Percentiles rank a stretch among this genome's conserved stretches.
Conservation (phyloP, 768 basidiomycete species). For the Saitozyma sp. region DNA sequence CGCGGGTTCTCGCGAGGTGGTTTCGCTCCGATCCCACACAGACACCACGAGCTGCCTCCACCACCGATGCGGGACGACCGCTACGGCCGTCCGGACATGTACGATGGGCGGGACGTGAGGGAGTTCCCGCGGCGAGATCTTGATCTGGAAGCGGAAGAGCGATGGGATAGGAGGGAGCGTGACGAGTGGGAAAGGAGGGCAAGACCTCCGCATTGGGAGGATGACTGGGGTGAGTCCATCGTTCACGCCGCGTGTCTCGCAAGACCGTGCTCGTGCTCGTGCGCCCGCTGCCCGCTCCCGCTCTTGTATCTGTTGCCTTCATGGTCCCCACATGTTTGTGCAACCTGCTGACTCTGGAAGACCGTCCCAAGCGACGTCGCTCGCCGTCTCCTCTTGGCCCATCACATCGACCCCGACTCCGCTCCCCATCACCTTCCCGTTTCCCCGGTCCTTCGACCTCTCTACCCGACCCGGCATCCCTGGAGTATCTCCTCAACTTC, state of each 20-base stretch:
- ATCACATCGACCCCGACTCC: conserved; percentile 21
- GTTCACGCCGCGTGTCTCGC: not conserved
- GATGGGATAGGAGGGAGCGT: conserved; percentile 19
- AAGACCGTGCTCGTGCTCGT: no score
- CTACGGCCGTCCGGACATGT: conserved; percentile 1
- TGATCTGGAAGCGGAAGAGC: conserved; percentile 28
- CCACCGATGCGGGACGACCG: conserved; percentile 9
- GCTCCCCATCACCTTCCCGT: conserved; percentile 29
- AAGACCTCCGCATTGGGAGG: conserved; percentile 28
- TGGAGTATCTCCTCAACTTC: conserved; percentile 34
- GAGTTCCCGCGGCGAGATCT: conserved; percentile 30
- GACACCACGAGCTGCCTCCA: conserved; percentile 30
- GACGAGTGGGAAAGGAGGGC: conserved; percentile 27
- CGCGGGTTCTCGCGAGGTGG: conserved; percentile 36
- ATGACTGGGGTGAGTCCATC: conserved; percentile 31
- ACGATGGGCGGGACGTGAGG: not conserved
- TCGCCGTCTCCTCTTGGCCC: conserved; percentile 38
- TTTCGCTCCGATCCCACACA: conserved; percentile 40
- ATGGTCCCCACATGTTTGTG: no score
- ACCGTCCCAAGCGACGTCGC: conserved; percentile 39
- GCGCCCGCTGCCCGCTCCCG: no score
- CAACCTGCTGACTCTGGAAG: conserved; percentile 5
- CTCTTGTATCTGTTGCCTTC: no score
- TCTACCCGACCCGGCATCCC: conserved; percentile 38
- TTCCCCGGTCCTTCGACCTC: not conserved